Evolutionary conservation across 176 grass and related monocot species (phyloP), one percentile per base, ranked within the genome.

Genomic region (Coix lacrymajobi): DNA sequence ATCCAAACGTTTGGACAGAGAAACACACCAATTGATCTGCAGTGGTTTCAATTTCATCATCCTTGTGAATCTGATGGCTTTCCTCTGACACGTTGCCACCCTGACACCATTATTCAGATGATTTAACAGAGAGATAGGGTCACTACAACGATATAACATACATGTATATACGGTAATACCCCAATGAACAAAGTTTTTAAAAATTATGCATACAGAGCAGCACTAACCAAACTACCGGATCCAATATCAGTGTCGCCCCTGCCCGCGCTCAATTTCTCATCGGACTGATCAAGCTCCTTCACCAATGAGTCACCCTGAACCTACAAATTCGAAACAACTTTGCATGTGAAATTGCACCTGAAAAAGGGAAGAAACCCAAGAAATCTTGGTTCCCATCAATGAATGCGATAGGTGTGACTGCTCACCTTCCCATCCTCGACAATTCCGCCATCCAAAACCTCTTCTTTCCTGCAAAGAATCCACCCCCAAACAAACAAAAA

Each of bases 371-470:
- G 28, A 22, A 12, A 15, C 38, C 15, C 22, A 51, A 34, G 30
- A 80, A 51, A 28, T 13, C 9, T n/a, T n/a, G 0, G 3, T 19
- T 31, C 12, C 2, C 45, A 76, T 3, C 9, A 69, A 62, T 33
- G 49, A 76, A 89, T 4, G 4, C 26, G 3, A 32, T 30, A 22
- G 11, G 1, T 4, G 1, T 4, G 46, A 43, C 2, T 30, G 6
- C 76, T 43, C 83, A 89, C 88, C 88, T 89, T 73, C 26, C 31
- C 83, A 4, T 77, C 79, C 71, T 85, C 83, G 56, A 73, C 72
- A 6, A 58, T 37, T 70, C 64, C 65, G 14, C 57, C 78, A 57
- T 46, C 83, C 34, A 37, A 52, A 65, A 5, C 56, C n/a, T 31
- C 36, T 1, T 30, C 71, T 26, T 70, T 72, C 40, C 88, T 89